Evolutionary conservation across 2,329 filamentous ascomycete species (phyloP).

Genomic region (Peltaster fructicola): DNA sequence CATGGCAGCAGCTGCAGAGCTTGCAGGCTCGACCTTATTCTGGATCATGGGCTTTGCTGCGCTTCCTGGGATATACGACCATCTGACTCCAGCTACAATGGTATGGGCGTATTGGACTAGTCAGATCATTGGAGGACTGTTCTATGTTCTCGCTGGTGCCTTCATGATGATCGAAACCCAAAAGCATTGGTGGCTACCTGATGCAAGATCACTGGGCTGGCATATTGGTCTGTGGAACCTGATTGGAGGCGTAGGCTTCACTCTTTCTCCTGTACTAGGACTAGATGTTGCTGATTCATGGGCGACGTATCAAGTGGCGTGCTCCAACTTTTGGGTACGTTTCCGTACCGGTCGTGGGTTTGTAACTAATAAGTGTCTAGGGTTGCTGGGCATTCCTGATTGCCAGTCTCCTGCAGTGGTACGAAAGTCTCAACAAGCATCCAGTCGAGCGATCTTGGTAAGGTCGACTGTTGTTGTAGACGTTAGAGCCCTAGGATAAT

Average conservation of each 20-base stretch:
- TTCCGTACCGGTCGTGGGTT: neutral
- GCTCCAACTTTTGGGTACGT: constrained; percentile 1
- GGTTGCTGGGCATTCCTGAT: constrained; percentile 16
- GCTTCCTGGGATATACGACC: constrained; percentile 37
- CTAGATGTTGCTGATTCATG: constrained; percentile 6
- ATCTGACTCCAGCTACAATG: constrained; percentile 28
- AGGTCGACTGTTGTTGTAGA: too few relatives aligned
- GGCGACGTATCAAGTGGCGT: neutral
- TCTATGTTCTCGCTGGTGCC: constrained; percentile 40
- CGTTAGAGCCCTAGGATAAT: constrained; percentile 5
- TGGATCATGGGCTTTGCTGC: constrained; percentile 46
- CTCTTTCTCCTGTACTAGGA: constrained; percentile 22
- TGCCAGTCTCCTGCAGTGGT: constrained; percentile 14
- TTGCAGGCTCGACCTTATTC: constrained; percentile 44
- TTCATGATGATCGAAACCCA: constrained; percentile 54
- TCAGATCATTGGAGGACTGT: constrained; percentile 43
- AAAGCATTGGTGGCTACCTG: constrained; percentile 42
- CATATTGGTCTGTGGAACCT: constrained; percentile 51
- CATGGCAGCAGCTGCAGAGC: constrained; percentile 38
- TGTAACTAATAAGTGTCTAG: constrained; percentile 1
- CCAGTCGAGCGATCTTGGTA: too few relatives aligned
- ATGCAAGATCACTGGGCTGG: constrained; percentile 41
- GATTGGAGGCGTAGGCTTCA: constrained; percentile 46
- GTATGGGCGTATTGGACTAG: constrained; percentile 45
- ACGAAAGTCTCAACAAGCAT: constrained; percentile 14